These are phyloP conservation scores for Phytophthora podocarpi DNA, from an alignment of 352 stramenopile genomes.

Conservation along the genomic window DNA sequence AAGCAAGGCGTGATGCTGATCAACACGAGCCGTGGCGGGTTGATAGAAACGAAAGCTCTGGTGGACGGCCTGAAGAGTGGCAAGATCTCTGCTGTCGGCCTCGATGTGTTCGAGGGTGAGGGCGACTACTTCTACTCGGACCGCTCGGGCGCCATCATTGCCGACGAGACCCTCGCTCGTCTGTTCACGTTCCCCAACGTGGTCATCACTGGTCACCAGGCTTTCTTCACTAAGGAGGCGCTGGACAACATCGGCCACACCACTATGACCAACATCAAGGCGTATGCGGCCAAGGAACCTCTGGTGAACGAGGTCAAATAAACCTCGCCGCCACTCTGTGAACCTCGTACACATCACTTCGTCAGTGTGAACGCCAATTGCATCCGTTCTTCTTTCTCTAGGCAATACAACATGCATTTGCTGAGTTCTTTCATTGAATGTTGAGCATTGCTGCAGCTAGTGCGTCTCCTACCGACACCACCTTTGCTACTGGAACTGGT, in stretches of 20 bases:
- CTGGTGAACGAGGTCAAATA: constrained; percentile 67
- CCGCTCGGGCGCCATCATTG: constrained; percentile 66
- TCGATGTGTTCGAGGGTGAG: constrained; percentile 91
- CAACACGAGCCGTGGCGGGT: constrained; percentile 88
- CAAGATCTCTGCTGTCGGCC: constrained; percentile 77
- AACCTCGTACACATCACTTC: background rate
- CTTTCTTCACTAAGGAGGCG: constrained; percentile 82
- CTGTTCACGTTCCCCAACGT: constrained; percentile 87
- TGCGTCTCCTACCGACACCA: constrained; percentile 27
- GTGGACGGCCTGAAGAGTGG: constrained; percentile 78
- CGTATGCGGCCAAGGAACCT: constrained; percentile 44
- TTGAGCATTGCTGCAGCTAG: constrained; percentile 24
- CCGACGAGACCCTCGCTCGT: constrained; percentile 71
- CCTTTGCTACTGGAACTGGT: constrained; percentile 19
- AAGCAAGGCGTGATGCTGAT: constrained; percentile 91
- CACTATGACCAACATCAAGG: constrained; percentile 79
- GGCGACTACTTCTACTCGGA: constrained; percentile 83
- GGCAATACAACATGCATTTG: constrained; percentile 2
- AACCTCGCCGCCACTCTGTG: constrained; percentile 1
- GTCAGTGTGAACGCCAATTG: constrained; percentile 10
- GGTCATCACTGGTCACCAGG: constrained; percentile 81
- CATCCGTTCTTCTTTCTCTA: constrained; percentile 4
- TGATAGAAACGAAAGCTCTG: constrained; percentile 87
- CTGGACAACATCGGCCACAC: constrained; percentile 73
- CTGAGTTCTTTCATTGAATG: constrained; percentile 28